Conservation (phyloP, 129 eudicot species). For the Chrysanthemum seticuspe region DNA sequence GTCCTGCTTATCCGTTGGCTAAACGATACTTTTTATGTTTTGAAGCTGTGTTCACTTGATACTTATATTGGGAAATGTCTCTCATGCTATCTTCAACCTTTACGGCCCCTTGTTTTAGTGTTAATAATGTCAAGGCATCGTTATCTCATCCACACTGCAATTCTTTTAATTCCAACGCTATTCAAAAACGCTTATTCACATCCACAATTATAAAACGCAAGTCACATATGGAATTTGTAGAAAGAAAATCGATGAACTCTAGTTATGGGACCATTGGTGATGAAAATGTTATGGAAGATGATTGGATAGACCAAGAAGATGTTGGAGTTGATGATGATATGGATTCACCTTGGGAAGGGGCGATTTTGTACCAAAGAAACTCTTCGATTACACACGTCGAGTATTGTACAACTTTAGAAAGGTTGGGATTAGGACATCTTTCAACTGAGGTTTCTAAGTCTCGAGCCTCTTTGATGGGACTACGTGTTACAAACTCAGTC, state of each 20-base stretch:
- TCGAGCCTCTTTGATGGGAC: slow-evolving; percentile 78
- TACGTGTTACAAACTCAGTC: slow-evolving; percentile 72
- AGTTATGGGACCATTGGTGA: slow-evolving; percentile 25
- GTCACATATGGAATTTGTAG: slow-evolving; percentile 3
- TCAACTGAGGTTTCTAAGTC: slow-evolving; percentile 64
- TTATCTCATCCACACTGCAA: slow-evolving; percentile 10
- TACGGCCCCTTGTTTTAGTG: slow-evolving; percentile 25
- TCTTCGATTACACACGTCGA: slow-evolving; percentile 66
- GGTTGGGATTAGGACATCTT: slow-evolving; percentile 68
- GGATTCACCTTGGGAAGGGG: slow-evolving; percentile 94
- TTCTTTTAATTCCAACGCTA: slow-evolving; percentile 5
- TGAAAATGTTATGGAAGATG: slow-evolving; percentile 32
- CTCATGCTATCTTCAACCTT: slow-evolving; percentile 37
- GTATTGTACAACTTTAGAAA: slow-evolving; percentile 92
- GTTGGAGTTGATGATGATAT: slow-evolving; percentile 33
- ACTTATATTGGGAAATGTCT: slow-evolving; percentile 27
- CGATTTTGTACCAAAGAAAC: slow-evolving; percentile 71
- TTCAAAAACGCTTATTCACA: not conserved
- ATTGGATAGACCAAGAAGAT: slow-evolving; percentile 44
- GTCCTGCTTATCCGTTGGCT: too few relatives aligned
- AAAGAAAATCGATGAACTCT: slow-evolving; percentile 39
- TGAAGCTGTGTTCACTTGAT: too few relatives aligned
- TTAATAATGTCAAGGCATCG: slow-evolving; percentile 23
- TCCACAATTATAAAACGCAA: slow-evolving; percentile 25
- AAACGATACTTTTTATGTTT: too few relatives aligned